Evolutionary conservation across 345 rosid genomes (phyloP).

Genomic region (Nasturtium officinale): DNA sequence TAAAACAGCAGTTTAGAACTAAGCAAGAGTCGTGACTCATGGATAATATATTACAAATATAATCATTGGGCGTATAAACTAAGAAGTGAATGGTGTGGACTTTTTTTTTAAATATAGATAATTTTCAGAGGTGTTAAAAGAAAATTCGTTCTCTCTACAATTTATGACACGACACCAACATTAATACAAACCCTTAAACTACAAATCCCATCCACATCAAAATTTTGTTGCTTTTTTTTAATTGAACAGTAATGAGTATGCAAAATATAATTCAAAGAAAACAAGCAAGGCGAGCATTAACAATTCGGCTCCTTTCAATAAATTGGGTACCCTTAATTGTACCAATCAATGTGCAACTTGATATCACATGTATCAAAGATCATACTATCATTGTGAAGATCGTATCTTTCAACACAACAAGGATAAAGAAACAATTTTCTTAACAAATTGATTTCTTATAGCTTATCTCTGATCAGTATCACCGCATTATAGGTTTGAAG

Average conservation of each 20-base stretch:
- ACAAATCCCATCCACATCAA: background rate
- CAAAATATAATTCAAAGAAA: constrained; percentile 7
- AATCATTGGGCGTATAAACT: background rate
- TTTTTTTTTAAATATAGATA: background rate
- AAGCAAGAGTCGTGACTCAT: background rate
- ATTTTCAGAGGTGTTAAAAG: background rate
- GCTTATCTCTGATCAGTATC: background rate
- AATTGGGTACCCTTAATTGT: constrained; percentile 38
- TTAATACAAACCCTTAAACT: background rate
- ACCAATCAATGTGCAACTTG: constrained; percentile 42
- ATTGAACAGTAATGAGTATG: background rate
- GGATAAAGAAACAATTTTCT: background rate
- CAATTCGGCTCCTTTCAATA: constrained; percentile 30
- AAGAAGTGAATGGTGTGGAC: background rate
- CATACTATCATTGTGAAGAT: constrained; percentile 35
- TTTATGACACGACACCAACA: background rate
- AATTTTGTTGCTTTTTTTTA: background rate
- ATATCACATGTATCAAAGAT: constrained; percentile 41
- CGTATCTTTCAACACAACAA: constrained; percentile 32
- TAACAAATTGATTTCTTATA: background rate
- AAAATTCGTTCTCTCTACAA: background rate
- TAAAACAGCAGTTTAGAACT: background rate
- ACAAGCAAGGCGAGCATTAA: constrained; percentile 34
- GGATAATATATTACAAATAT: background rate
- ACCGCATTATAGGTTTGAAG: background rate